Evolutionary conservation across 2,329 filamentous ascomycete species (phyloP).

Genomic region (Cadophora luteo-olivacea): DNA sequence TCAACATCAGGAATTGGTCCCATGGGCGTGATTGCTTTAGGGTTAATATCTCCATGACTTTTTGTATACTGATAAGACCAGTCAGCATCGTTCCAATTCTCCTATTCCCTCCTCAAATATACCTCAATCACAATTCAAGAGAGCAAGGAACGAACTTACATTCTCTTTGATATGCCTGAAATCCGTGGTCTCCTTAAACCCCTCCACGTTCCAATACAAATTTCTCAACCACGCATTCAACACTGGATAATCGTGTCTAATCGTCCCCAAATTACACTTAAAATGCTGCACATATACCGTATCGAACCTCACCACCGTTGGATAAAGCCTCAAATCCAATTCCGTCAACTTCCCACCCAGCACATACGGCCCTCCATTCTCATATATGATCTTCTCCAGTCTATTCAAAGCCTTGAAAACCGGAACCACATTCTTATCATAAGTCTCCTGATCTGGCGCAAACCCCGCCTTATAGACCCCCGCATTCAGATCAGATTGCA

Average conservation of each 20-base stretch:
- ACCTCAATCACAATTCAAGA: neutral
- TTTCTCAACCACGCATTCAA: slow-evolving; percentile 70
- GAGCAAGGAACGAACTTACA: slow-evolving; percentile 26
- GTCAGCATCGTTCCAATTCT: slow-evolving; percentile 2
- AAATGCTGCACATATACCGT: slow-evolving; percentile 71
- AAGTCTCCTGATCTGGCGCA: slow-evolving; percentile 80
- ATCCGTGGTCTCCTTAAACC: slow-evolving; percentile 53
- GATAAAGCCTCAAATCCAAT: slow-evolving; percentile 76
- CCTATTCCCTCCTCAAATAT: neutral
- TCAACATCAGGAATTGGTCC: slow-evolving; percentile 86
- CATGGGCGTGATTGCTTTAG: slow-evolving; percentile 77
- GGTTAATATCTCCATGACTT: slow-evolving; percentile 71
- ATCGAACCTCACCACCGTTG: slow-evolving; percentile 70
- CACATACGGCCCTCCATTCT: slow-evolving; percentile 57
- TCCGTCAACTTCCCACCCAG: slow-evolving; percentile 80
- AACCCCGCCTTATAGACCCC: slow-evolving; percentile 80
- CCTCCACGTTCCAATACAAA: slow-evolving; percentile 69
- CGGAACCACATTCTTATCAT: slow-evolving; percentile 72
- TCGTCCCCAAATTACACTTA: slow-evolving; percentile 60
- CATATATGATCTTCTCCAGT: slow-evolving; percentile 71
- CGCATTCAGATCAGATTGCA: slow-evolving; percentile 73
- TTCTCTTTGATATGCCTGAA: slow-evolving; percentile 58
- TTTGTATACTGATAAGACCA: slow-evolving; percentile 82
- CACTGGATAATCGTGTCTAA: slow-evolving; percentile 57
- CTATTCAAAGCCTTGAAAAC: slow-evolving; percentile 81